Percentiles rank a stretch among this genome's conserved stretches.
phyloP scores from a whole-genome alignment of 139 green algal species.

The Diplosphaera chodatii region DNA sequence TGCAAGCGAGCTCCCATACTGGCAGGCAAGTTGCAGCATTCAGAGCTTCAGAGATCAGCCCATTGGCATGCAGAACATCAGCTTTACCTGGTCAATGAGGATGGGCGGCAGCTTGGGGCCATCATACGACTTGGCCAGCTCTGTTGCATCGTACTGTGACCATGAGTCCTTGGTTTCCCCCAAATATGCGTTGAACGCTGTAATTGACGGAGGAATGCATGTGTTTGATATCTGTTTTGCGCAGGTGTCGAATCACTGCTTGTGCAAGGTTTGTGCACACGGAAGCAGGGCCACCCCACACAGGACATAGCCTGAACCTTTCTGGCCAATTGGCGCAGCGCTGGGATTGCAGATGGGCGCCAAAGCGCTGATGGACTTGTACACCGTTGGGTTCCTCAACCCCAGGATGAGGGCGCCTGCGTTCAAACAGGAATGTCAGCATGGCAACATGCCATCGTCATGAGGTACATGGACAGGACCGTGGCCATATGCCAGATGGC shows the following conservation, averaged over 20 bases:
- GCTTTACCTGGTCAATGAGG: not conserved
- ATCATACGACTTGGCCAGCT: constrained; percentile 60
- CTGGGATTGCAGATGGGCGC: constrained; percentile 91
- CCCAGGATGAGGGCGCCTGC: constrained; percentile 65
- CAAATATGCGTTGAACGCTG: constrained; percentile 76
- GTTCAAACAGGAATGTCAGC: not conserved
- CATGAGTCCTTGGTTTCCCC: constrained; percentile 55
- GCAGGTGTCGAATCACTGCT: no score
- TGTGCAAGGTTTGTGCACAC: no score
- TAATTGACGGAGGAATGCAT: not conserved
- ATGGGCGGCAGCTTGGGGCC: constrained; percentile 32
- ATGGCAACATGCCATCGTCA: no score
- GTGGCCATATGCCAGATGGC: no score
- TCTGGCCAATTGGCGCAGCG: constrained; percentile 33
- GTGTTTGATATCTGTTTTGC: no score
- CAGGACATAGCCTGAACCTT: not conserved
- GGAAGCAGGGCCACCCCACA: no score
- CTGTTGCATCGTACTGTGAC: constrained; percentile 81
- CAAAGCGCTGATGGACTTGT: constrained; percentile 80
- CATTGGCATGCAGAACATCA: no score
- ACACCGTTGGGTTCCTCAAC: constrained; percentile 75
- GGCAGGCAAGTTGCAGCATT: no score
- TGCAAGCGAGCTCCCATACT: no score
- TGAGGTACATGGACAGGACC: no score
- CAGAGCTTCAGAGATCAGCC: no score